phyloP scores from a whole-genome alignment of 2,329 filamentous ascomycete genomes.

The Aspergillus clavatus region DNA sequence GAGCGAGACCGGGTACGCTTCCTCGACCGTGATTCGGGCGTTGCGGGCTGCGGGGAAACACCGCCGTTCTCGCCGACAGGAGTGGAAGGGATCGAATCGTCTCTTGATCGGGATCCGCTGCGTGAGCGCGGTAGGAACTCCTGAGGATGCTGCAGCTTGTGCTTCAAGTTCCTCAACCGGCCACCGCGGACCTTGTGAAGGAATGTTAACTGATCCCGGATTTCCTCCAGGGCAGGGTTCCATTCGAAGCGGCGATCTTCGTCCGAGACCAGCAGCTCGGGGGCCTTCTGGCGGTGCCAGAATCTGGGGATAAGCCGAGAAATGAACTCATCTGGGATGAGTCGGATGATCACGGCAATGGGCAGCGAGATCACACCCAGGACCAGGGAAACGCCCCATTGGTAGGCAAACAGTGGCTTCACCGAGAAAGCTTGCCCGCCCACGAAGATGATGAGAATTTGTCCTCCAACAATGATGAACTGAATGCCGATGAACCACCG shows the following conservation, averaged over 20 bases:
- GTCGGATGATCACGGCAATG: constrained; percentile 55
- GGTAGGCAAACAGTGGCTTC: constrained; percentile 54
- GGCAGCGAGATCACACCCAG: constrained; percentile 65
- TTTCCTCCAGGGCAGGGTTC: constrained; percentile 59
- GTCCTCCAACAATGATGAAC: constrained; percentile 62
- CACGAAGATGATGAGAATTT: constrained; percentile 67
- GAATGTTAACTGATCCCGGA: constrained; percentile 60
- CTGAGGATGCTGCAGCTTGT: constrained; percentile 57
- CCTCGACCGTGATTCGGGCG: constrained; percentile 50
- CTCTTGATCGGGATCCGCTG: constrained; percentile 38
- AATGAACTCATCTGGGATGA: constrained; percentile 57
- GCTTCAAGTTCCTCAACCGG: constrained; percentile 55
- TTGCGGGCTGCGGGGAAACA: constrained; percentile 43
- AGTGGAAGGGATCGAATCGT: constrained; percentile 50
- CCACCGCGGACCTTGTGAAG: constrained; percentile 61
- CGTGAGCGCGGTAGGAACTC: constrained; percentile 42
- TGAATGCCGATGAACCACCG: constrained; percentile 57
- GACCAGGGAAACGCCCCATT: constrained; percentile 67
- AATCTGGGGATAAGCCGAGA: constrained; percentile 38
- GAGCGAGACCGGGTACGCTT: constrained; percentile 53
- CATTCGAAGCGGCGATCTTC: constrained; percentile 48
- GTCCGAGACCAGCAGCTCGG: constrained; percentile 43
- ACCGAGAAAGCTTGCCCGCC: constrained; percentile 65
- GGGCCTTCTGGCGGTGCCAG: constrained; percentile 35
- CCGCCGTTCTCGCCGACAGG: constrained; percentile 48